Conservation (phyloP, 495 filamentous ascomycete species). For the Podospora australis region DNA sequence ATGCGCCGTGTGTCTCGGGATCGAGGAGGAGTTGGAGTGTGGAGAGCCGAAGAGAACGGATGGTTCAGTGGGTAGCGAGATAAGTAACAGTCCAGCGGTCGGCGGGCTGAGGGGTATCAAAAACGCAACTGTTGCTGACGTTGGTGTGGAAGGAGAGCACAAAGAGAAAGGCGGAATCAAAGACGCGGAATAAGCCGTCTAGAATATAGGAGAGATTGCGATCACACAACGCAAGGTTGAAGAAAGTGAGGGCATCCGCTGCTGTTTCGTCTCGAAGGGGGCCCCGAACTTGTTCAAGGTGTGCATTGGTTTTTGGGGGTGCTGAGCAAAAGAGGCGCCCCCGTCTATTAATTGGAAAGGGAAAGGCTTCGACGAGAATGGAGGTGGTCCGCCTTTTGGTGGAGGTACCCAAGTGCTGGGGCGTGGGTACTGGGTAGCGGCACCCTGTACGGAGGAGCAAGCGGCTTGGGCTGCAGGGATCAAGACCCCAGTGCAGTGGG, state of each 20-base stretch:
- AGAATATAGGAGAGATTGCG: not conserved
- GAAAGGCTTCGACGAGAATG: constrained; percentile 7
- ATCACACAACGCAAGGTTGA: not conserved
- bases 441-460: not conserved
- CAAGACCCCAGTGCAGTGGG: not conserved
- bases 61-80: not conserved
- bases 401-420: not conserved
- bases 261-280: not conserved
- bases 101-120: not conserved
- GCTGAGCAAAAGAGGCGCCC: not conserved
- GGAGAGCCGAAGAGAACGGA: not conserved
- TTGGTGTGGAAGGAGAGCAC: not conserved
- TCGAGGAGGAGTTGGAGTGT: not conserved
- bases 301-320: not conserved
- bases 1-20: not conserved
- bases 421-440: not conserved
- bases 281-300: not conserved
- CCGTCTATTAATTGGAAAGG: constrained; percentile 5
- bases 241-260: not conserved
- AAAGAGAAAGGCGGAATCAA: not conserved
- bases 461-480: constrained; percentile 6
- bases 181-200: not conserved
- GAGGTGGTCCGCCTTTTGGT: constrained; percentile 3
- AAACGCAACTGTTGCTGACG: not conserved
- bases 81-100: no score